Percentiles rank a stretch among this genome's conserved stretches.
Evolutionary conservation across 2,329 filamentous ascomycete species (phyloP).

Genomic region (Graphilbum ipis-grandicollis): DNA sequence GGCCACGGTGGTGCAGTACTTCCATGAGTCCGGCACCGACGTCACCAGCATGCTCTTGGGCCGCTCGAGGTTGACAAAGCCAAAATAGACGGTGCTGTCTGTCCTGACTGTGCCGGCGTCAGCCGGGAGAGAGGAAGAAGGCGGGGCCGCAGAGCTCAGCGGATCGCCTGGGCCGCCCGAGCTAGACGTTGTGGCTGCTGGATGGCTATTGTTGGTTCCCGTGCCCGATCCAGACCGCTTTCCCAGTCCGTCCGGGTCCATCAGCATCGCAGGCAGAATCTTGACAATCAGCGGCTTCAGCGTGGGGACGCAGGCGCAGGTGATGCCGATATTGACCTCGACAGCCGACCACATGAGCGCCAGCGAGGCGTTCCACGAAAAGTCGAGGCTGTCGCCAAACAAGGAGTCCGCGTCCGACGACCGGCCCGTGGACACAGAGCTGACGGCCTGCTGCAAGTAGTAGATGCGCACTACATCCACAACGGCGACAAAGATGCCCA

Average conservation of each 20-base stretch:
- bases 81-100: slow-evolving; percentile 42
- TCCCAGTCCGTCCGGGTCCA: slow-evolving; percentile 34
- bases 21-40: slow-evolving; percentile 45
- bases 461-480: slow-evolving; percentile 83
- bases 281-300: slow-evolving; percentile 68
- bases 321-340: slow-evolving; percentile 79
- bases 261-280: slow-evolving; percentile 37
- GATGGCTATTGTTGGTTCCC: slow-evolving; percentile 17
- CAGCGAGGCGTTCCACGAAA: slow-evolving; percentile 60
- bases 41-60: slow-evolving; percentile 56
- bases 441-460: slow-evolving; percentile 63
- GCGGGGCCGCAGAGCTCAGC: too few relatives aligned
- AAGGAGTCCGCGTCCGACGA: slow-evolving; percentile 21
- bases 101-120: too few relatives aligned
- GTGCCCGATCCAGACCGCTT: too few relatives aligned
- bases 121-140: too few relatives aligned
- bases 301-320: slow-evolving; percentile 82
- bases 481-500: slow-evolving; percentile 74
- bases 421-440: slow-evolving; percentile 15
- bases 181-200: too few relatives aligned
- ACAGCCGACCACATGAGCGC: slow-evolving; percentile 90
- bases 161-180: too few relatives aligned
- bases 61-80: slow-evolving; percentile 54
- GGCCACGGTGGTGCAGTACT: slow-evolving; percentile 58
- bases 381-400: slow-evolving; percentile 35